These are phyloP conservation scores for Mortierella hygrophila DNA, from an alignment of 192 early-diverging fungal species.

Conservation along the genomic window DNA sequence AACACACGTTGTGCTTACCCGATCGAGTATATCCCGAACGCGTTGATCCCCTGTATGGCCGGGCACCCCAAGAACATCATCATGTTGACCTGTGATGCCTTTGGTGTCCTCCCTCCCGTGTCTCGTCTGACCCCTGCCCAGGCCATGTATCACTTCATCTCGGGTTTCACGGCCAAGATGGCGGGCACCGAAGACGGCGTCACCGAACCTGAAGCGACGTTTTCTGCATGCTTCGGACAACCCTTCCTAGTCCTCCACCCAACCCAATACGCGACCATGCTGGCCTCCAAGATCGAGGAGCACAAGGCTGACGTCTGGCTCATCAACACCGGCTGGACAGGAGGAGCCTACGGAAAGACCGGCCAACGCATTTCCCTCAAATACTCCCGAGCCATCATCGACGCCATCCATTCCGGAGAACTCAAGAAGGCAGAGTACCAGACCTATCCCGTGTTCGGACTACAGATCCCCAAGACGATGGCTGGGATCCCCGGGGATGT, in stretches of 20 bases:
- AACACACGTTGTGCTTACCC: conserved; percentile 98
- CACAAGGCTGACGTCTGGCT: conserved; percentile 92
- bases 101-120: conserved; percentile 95
- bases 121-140: conserved; percentile 89
- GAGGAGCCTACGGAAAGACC: conserved; percentile 87
- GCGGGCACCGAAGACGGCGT: conserved; percentile 97
- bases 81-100: conserved; percentile 96
- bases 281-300: conserved; percentile 92
- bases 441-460: conserved; percentile 89
- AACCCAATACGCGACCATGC: conserved; percentile 95
- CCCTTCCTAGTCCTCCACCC: conserved; percentile 99
- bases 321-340: conserved; percentile 99
- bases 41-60: conserved; percentile 88
- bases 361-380: conserved; percentile 95
- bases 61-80: conserved; percentile 96
- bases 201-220: conserved; percentile 91
- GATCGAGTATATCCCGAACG: conserved; percentile 95
- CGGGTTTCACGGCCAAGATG: conserved; percentile 98
- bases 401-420: conserved; percentile 96
- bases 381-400: conserved; percentile 97
- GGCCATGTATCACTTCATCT: conserved; percentile 98
- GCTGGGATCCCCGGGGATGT: conserved; percentile 88
- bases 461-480: conserved; percentile 85
- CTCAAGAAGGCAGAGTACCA: conserved; percentile 85
- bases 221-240: conserved; percentile 94